A percentile compares a stretch with the other conserved stretches of the same genome.
phyloP scores from a whole-genome alignment of 805 yeast species.

The Ogataea neopini region DNA sequence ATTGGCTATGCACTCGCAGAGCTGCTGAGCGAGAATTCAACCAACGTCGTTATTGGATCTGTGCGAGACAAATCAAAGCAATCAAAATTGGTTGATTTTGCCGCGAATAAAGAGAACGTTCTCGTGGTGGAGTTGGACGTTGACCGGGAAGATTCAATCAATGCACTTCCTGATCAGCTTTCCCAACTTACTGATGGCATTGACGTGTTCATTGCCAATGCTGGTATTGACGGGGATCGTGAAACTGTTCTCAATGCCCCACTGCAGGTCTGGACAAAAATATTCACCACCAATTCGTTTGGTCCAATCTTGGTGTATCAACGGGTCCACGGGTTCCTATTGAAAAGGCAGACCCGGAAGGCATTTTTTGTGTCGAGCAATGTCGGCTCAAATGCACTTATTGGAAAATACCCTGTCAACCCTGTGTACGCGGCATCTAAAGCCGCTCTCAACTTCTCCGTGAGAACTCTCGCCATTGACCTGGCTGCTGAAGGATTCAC shows the following conservation, averaged over 20 bases:
- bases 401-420: constrained; percentile 22
- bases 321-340: constrained; percentile 32
- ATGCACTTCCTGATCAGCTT: constrained; percentile 18
- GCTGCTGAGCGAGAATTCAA: constrained; percentile 25
- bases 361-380: constrained; percentile 33
- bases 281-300: constrained; percentile 27
- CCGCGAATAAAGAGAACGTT: constrained; percentile 9
- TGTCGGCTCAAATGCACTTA: constrained; percentile 31
- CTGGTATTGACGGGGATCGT: constrained; percentile 23
- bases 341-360: constrained; percentile 29
- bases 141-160: constrained; percentile 21
- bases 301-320: constrained; percentile 37
- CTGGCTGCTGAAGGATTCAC: constrained; percentile 23
- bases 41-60: constrained; percentile 27
- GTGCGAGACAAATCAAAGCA: constrained; percentile 11
- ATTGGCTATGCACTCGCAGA: constrained; percentile 39
- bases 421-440: constrained; percentile 39
- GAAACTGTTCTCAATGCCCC: not conserved
- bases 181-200: constrained; percentile 24
- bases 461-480: constrained; percentile 31
- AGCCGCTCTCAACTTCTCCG: constrained; percentile 36
- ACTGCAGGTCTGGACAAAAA: not conserved
- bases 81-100: constrained; percentile 21
- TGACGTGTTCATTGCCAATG: constrained; percentile 40
- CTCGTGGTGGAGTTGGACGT: constrained; percentile 28